phyloP scores from a whole-genome alignment of 805 yeast species.

The Candida qinlingensis region DNA sequence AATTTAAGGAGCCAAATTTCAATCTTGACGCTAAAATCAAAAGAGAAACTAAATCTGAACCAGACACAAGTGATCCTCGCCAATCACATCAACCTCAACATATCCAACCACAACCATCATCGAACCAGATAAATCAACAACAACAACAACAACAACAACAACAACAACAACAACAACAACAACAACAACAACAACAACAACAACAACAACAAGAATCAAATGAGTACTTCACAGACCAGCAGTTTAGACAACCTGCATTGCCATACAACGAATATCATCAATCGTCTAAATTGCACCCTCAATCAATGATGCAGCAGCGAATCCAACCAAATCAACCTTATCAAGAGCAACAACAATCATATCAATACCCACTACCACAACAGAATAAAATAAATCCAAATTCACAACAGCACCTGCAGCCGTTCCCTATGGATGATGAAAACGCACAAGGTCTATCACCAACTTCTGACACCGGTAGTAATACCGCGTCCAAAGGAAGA shows the following conservation, averaged over 20 bases:
- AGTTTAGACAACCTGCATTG: constrained; percentile 10
- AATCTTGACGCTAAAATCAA: constrained; percentile 2
- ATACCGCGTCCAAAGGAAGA: constrained; percentile 3
- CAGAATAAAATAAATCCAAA: constrained; percentile 8
- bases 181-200: too few species aligned
- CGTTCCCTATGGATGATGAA: constrained; percentile 11
- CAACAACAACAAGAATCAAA: background rate
- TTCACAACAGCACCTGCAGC: constrained; percentile 7
- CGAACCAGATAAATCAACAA: too few species aligned
- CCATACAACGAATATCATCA: constrained; percentile 8
- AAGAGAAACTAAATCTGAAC: constrained; percentile 20
- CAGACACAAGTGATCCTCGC: constrained; percentile 12
- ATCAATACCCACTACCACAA: constrained; percentile 12
- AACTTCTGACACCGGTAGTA: background rate
- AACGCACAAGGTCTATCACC: constrained; percentile 12
- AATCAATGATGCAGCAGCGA: background rate
- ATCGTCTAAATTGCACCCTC: background rate
- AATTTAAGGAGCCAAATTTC: constrained; percentile 9
- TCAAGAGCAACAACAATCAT: constrained; percentile 1
- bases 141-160: background rate
- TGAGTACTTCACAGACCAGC: background rate
- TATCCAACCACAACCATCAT: too few species aligned
- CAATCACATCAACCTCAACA: too few species aligned
- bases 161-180: constrained; percentile 3
- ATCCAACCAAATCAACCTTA: constrained; percentile 1